Evolutionary conservation across 768 basidiomycete species (phyloP).

Genomic region (Russula abietina): DNA sequence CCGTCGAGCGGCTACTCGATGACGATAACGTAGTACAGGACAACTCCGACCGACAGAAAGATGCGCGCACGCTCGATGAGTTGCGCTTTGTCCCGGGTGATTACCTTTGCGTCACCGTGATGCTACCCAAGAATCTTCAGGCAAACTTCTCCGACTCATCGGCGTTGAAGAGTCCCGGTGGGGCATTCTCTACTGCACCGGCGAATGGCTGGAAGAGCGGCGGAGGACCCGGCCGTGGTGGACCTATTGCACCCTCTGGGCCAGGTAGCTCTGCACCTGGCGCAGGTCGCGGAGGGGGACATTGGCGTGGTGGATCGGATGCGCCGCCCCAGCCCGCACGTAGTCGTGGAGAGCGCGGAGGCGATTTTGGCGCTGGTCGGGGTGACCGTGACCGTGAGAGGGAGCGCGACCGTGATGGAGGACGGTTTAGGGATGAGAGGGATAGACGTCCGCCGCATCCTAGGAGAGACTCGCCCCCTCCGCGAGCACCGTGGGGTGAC

Average conservation of each 20-base stretch:
- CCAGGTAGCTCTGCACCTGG: constrained; percentile 30
- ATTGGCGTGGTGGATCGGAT: constrained; percentile 71
- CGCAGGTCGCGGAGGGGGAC: constrained; percentile 54
- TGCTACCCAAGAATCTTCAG: constrained; percentile 59
- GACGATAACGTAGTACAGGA: constrained; percentile 10
- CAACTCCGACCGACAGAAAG: constrained; percentile 29
- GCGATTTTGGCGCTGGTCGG: constrained; percentile 33
- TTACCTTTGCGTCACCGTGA: constrained; percentile 66
- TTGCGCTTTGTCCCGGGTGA: constrained; percentile 77
- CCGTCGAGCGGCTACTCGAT: constrained; percentile 48
- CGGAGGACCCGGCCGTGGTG: constrained; percentile 38
- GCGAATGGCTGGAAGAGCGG: constrained; percentile 35
- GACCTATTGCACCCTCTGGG: constrained; percentile 43
- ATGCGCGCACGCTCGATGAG: constrained; percentile 72
- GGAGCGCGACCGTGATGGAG: constrained; percentile 28
- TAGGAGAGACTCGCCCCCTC: constrained; percentile 42
- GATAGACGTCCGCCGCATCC: constrained; percentile 40
- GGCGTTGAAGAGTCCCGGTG: constrained; percentile 44
- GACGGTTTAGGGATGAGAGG: constrained; percentile 45
- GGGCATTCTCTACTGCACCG: constrained; percentile 32
- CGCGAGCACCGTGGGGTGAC: constrained; percentile 31
- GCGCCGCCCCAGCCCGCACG: constrained; percentile 34
- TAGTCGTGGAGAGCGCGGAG: constrained; percentile 41
- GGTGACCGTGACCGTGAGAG: constrained; percentile 27
- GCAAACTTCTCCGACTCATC: constrained; percentile 38